Percentiles rank a stretch among this genome's conserved stretches.
phyloP scores from a whole-genome alignment of 495 filamentous ascomycete species.

The Podospora anserina region DNA sequence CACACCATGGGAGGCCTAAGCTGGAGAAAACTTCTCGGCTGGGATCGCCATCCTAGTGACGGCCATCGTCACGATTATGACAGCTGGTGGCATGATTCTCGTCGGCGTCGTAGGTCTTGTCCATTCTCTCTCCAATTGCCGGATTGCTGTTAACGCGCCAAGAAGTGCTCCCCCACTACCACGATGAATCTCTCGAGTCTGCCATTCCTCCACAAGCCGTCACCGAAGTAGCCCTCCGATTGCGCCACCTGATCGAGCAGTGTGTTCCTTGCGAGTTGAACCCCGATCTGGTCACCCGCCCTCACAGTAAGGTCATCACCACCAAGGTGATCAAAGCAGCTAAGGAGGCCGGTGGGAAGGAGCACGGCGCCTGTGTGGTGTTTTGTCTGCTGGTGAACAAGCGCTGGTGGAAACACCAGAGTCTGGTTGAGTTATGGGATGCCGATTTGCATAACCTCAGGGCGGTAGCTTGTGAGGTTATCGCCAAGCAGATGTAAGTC shows the following conservation, averaged over 20 bases:
- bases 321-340: constrained; percentile 72
- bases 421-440: constrained; percentile 82
- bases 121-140: not conserved
- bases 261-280: constrained; percentile 85
- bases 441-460: constrained; percentile 75
- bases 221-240: constrained; percentile 78
- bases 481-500: constrained; percentile 72
- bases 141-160: constrained; percentile 15
- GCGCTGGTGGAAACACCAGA: constrained; percentile 86
- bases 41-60: constrained; percentile 38
- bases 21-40: constrained; percentile 42
- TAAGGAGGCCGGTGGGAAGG: constrained; percentile 70
- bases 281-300: constrained; percentile 62
- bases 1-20: constrained; percentile 31
- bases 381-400: constrained; percentile 85
- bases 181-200: constrained; percentile 51
- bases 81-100: constrained; percentile 36
- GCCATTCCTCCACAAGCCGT: constrained; percentile 68
- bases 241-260: constrained; percentile 89
- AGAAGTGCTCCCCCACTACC: constrained; percentile 61
- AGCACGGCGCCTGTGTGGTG: constrained; percentile 70
- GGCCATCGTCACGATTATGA: constrained; percentile 32
- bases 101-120: constrained; percentile 37
- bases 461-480: constrained; percentile 84
- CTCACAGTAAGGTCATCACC: constrained; percentile 84